Conservation (phyloP, 108 stramenopile species). For the Discostella pseudostelligera region DNA sequence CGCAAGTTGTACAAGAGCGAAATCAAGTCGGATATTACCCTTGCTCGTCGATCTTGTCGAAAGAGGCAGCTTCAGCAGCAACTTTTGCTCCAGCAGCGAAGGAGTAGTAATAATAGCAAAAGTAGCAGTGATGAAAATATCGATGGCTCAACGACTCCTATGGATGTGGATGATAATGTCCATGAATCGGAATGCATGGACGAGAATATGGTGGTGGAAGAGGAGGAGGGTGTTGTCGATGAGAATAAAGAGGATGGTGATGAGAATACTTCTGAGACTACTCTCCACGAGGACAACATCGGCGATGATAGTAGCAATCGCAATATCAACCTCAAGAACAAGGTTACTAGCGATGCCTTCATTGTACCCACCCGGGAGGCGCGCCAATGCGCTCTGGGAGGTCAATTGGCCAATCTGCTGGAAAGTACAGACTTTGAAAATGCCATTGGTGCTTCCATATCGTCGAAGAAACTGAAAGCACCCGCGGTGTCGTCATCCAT, state of each 20-base stretch:
- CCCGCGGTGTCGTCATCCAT: constrained; percentile 4
- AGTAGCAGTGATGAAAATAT: background rate
- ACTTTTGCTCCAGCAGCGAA: too few species aligned
- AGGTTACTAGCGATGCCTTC: constrained; percentile 8
- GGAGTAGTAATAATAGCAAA: background rate
- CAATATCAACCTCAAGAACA: background rate
- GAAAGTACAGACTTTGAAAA: constrained; percentile 44
- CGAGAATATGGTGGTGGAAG: constrained; percentile 16
- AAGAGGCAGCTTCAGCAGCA: background rate
- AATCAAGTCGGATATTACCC: constrained; percentile 70
- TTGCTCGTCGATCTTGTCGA: constrained; percentile 40
- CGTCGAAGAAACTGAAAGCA: constrained; percentile 1
- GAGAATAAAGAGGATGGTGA: constrained; percentile 8
- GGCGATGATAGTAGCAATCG: background rate
- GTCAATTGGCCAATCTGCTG: constrained; percentile 36
- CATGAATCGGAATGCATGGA: constrained; percentile 3
- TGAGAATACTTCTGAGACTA: too few species aligned
- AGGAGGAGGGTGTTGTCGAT: constrained; percentile 11
- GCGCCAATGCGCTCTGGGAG: constrained; percentile 39
- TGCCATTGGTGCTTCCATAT: constrained; percentile 15
- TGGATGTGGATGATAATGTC: constrained; percentile 19
- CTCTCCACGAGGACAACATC: too few species aligned
- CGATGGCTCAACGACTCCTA: constrained; percentile 1
- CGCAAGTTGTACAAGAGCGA: constrained; percentile 69
- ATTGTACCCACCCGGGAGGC: constrained; percentile 33